A percentile compares a stretch with the other conserved stretches of the same genome.
phyloP scores from a whole-genome alignment of 805 yeast genomes.

The Teunomyces barrocoloradensis region DNA sequence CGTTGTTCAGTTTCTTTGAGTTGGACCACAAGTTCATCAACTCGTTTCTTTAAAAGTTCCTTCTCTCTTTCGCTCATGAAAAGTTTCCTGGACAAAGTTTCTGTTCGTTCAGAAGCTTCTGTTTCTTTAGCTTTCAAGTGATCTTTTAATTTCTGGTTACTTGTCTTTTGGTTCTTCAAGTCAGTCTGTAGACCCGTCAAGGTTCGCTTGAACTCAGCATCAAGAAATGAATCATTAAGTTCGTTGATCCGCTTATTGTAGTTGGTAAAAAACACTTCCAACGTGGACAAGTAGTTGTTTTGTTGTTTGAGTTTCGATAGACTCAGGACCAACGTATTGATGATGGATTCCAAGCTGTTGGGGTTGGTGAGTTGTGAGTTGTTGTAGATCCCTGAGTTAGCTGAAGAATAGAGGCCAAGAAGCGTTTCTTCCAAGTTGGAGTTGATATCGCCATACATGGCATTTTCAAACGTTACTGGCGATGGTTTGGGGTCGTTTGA shows the following conservation, averaged over 20 bases:
- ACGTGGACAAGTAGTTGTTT: constrained; percentile 50
- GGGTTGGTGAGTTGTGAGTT: constrained; percentile 61
- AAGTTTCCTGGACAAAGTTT: constrained; percentile 4
- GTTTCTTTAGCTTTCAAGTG: constrained; percentile 11
- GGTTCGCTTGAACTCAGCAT: constrained; percentile 15
- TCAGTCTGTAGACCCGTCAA: constrained; percentile 13
- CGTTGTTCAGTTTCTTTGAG: neutral
- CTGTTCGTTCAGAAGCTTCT: constrained; percentile 5
- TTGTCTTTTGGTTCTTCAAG: constrained; percentile 14
- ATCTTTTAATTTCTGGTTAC: constrained; percentile 14
- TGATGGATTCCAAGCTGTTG: constrained; percentile 53
- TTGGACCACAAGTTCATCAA: constrained; percentile 8
- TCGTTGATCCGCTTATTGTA: constrained; percentile 37
- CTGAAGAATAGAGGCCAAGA: constrained; percentile 46
- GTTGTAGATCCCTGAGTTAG: constrained; percentile 54
- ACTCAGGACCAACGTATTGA: constrained; percentile 53
- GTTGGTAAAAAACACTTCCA: constrained; percentile 52
- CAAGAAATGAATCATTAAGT: constrained; percentile 23
- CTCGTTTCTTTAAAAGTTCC: constrained; percentile 7
- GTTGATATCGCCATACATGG: constrained; percentile 61
- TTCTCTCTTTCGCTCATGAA: constrained; percentile 9
- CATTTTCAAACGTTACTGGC: constrained; percentile 46
- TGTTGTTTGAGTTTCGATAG: constrained; percentile 59
- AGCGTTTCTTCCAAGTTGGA: constrained; percentile 49
- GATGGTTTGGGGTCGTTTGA: neutral